Evolutionary conservation across 2,329 filamentous ascomycete species (phyloP).

Genomic region (Trichophyton verrucosum): DNA sequence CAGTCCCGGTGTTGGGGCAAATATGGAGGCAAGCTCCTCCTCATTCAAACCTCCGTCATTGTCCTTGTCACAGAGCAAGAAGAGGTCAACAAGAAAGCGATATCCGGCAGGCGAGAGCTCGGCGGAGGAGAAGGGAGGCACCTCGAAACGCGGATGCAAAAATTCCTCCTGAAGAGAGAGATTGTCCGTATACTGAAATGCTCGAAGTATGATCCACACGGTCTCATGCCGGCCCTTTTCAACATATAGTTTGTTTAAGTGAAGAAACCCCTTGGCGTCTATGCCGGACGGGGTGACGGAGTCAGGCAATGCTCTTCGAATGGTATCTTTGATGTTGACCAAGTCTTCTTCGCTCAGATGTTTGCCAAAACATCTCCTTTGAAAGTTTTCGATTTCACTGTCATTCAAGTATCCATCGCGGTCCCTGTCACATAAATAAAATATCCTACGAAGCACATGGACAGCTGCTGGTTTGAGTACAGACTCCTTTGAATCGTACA

Average conservation of each 20-base stretch:
- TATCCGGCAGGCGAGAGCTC: slow-evolving; percentile 91
- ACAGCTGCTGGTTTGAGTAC: slow-evolving; percentile 79
- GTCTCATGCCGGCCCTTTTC: slow-evolving; percentile 97
- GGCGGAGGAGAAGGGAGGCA: slow-evolving; percentile 80
- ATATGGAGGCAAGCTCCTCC: slow-evolving; percentile 69
- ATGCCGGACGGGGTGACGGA: slow-evolving; percentile 59
- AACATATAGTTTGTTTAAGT: slow-evolving; percentile 89
- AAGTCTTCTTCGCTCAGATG: slow-evolving; percentile 68
- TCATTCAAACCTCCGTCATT: slow-evolving; percentile 91
- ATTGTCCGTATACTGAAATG: slow-evolving; percentile 94
- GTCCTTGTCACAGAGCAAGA: slow-evolving; percentile 89
- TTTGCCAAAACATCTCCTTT: slow-evolving; percentile 85
- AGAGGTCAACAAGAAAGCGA: slow-evolving; percentile 93
- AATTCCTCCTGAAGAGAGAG: slow-evolving; percentile 83
- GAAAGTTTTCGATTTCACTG: slow-evolving; percentile 80
- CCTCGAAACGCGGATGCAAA: slow-evolving; percentile 84
- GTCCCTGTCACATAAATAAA: slow-evolving; percentile 92
- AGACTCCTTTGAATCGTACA: slow-evolving; percentile 92
- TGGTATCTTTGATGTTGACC: slow-evolving; percentile 78
- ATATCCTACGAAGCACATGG: slow-evolving; percentile 75
- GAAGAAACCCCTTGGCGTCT: slow-evolving; percentile 68
- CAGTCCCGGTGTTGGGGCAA: slow-evolving; percentile 83
- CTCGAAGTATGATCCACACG: slow-evolving; percentile 91
- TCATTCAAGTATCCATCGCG: slow-evolving; percentile 89
- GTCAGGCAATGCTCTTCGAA: slow-evolving; percentile 55